Percentiles rank a stretch among this genome's conserved stretches.
phyloP scores from a whole-genome alignment of 805 yeast species.

The Starmerella floris region DNA sequence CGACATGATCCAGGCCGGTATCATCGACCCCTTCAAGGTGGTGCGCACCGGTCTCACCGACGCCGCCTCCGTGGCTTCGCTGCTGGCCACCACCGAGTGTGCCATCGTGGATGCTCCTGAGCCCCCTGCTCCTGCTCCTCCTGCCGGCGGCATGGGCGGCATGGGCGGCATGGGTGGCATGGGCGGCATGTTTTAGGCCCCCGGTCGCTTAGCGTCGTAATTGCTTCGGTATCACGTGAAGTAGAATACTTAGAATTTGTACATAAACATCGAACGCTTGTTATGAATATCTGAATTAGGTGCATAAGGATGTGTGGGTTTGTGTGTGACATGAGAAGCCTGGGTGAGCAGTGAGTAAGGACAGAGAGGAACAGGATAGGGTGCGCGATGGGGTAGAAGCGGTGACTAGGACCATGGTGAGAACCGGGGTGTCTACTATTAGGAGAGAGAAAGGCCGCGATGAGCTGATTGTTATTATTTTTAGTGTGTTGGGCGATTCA shows the following conservation, averaged over 20 bases:
- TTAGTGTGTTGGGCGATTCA: too few relatives aligned
- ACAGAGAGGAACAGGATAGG: too few relatives aligned
- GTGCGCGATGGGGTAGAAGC: too few relatives aligned
- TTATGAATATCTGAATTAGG: neutral
- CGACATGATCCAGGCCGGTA: conserved; percentile 93
- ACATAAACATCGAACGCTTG: neutral
- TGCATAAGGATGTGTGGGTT: too few relatives aligned
- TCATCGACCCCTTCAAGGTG: conserved; percentile 96
- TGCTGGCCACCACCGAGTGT: conserved; percentile 96
- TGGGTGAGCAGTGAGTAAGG: too few relatives aligned
- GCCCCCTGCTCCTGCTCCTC: conserved; percentile 46
- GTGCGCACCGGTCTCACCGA: conserved; percentile 91
- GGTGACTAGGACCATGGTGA: too few relatives aligned
- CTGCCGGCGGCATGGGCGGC: conserved; percentile 57
- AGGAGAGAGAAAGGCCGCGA: too few relatives aligned
- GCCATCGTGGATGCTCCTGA: conserved; percentile 91
- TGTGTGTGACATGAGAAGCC: too few relatives aligned
- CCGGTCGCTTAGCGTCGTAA: too few relatives aligned
- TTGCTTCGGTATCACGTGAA: too few relatives aligned
- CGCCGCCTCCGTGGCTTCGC: conserved; percentile 94
- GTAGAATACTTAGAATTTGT: neutral
- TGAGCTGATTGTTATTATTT: too few relatives aligned
- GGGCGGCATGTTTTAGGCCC: conserved; percentile 19
- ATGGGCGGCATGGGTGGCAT: conserved; percentile 33
- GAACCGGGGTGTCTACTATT: too few relatives aligned